Evolutionary conservation across 805 yeast genomes (phyloP).

Genomic region (Kodamaea fukazawae): DNA sequence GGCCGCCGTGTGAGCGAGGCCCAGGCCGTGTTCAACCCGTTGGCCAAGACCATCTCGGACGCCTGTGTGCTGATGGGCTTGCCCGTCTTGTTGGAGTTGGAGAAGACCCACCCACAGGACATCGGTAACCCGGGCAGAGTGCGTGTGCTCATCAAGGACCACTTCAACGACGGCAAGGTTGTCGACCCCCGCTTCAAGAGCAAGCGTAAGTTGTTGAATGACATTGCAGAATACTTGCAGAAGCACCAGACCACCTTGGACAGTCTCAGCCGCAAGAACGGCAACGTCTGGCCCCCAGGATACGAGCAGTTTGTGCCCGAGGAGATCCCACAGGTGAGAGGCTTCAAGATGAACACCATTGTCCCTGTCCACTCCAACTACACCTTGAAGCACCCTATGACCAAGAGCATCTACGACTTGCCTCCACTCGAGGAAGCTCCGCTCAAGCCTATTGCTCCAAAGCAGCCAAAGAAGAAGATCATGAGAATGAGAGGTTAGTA

Average conservation of each 20-base stretch:
- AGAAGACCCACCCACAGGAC: conserved; percentile 92
- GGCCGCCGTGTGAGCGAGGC: conserved; percentile 77
- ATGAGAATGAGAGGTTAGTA: conserved; percentile 54
- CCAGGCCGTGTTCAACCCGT: conserved; percentile 80
- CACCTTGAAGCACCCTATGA: conserved; percentile 80
- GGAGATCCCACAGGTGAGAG: conserved; percentile 74
- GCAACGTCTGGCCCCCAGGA: conserved; percentile 65
- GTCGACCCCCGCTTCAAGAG: conserved; percentile 27
- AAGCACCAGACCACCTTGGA: conserved; percentile 66
- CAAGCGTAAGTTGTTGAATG: conserved; percentile 64
- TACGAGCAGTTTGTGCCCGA: conserved; percentile 51
- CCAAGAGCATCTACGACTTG: conserved; percentile 62
- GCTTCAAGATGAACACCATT: conserved; percentile 79
- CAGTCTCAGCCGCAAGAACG: conserved; percentile 48
- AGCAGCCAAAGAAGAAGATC: conserved; percentile 53
- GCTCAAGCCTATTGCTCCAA: conserved; percentile 31
- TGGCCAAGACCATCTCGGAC: conserved; percentile 78
- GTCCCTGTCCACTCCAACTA: conserved; percentile 86
- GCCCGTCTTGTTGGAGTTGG: conserved; percentile 63
- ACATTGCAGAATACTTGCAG: conserved; percentile 59
- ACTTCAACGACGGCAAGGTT: conserved; percentile 38
- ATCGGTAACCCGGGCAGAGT: conserved; percentile 98
- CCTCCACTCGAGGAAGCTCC: conserved; percentile 40
- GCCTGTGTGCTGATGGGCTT: conserved; percentile 51
- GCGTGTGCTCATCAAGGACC: conserved; percentile 59